These are phyloP conservation scores for Tremellales sp. DNA, from an alignment of 1,284 basidiomycete species.

Conservation along the genomic window DNA sequence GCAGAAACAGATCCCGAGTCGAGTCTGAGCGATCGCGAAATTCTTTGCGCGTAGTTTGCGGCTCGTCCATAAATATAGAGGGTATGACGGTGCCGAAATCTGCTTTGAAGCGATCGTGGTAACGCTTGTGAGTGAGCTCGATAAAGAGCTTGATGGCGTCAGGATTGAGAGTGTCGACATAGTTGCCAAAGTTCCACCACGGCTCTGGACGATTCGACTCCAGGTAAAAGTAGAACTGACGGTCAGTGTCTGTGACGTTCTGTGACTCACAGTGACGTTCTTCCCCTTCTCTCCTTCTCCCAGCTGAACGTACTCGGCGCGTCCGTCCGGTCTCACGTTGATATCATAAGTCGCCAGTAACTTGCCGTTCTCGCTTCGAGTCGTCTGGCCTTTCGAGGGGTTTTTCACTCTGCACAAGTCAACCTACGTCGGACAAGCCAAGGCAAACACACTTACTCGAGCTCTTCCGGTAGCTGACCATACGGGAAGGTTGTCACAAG, in stretches of 20 bases:
- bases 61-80: constrained; percentile 32
- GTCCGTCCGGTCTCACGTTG: no score
- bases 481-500: constrained; percentile 26
- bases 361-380: no score
- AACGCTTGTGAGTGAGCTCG: constrained; percentile 27
- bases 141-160: constrained; percentile 24
- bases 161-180: constrained; percentile 22
- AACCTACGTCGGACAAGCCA: no score
- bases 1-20: constrained; percentile 24
- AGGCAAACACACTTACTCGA: constrained; percentile 9
- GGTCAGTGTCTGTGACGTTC: no score
- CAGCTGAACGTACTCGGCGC: no score
- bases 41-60: constrained; percentile 18
- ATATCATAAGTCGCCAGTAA: no score
- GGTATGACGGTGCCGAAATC: constrained; percentile 26
- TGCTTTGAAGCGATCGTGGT: constrained; percentile 17
- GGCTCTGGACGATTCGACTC: constrained; percentile 23
- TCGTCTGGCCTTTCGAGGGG: no score
- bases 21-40: constrained; percentile 12
- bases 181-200: constrained; percentile 24
- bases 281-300: no score
- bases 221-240: constrained; percentile 27
- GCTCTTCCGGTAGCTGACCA: constrained; percentile 14
- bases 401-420: no score
- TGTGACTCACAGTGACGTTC: no score